Conservation (phyloP, 148 eudicot species). For the Vaccinium darrowii region DNA sequence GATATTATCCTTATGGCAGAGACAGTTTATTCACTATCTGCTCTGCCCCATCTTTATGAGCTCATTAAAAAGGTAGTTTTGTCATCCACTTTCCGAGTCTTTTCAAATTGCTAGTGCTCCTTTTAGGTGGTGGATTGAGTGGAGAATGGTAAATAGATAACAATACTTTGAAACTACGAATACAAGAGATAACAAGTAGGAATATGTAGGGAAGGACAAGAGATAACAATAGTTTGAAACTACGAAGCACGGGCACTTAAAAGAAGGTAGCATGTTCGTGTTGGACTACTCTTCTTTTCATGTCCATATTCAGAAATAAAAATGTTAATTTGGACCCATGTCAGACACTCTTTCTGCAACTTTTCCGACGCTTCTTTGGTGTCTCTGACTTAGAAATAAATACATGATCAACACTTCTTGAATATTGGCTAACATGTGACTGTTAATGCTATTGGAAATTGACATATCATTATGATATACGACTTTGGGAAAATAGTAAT, state of each 20-base stretch:
- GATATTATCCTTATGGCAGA: constrained; percentile 97
- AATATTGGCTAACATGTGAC: neutral
- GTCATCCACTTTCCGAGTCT: neutral
- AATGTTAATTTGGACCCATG: neutral
- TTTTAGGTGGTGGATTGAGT: neutral
- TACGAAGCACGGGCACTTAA: neutral
- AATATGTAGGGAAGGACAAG: neutral
- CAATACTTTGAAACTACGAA: neutral
- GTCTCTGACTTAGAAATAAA: neutral
- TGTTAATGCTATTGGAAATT: too few species aligned
- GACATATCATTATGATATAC: too few species aligned
- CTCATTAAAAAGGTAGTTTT: constrained; percentile 69
- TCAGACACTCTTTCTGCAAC: neutral
- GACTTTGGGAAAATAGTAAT: too few species aligned
- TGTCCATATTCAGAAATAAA: neutral
- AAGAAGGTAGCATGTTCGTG: neutral
- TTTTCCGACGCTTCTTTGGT: neutral
- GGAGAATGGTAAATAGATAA: neutral
- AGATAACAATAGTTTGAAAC: neutral
- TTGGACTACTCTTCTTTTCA: neutral
- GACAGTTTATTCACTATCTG: constrained; percentile 81
- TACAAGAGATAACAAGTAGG: neutral
- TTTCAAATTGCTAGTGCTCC: neutral
- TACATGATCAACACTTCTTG: neutral
- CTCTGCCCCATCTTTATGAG: constrained; percentile 61